Base-by-base conservation (phyloP, 139 green algal species). In the Trebouxia sp. region DNA sequence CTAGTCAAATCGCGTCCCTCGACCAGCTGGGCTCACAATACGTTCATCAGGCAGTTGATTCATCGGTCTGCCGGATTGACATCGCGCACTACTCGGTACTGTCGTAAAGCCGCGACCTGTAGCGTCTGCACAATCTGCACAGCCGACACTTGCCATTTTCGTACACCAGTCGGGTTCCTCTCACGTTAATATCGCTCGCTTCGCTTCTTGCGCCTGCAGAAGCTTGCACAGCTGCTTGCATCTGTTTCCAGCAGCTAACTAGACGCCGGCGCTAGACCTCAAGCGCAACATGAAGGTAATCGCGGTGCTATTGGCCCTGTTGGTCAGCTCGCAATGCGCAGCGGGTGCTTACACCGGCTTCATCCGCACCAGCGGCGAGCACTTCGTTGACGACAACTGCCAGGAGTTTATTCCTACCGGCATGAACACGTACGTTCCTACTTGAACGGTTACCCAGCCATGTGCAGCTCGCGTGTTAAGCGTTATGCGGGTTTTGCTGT, bases 381-480 rank as follows among this genome's bases (percentile, higher is more conserved):
- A 65, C 4, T 82, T 82, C 38, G 77, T 82, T 1, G 77, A 82
- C 42, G 77, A 55, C 37, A 45, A 75, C n/a, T 82, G 77, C 41
- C 35, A 82, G 30, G 41, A 62, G 39, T 82, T 82, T 42, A n/a
- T 74, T 0, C 41, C 65, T 28, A 39, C 42, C 42, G 77, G 77
- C 11, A 41, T 82, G 56, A 82, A 82, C 58, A 74, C 77, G 77
- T 82, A 47, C 41, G 56, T 35, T 17, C 7, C 26, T 35, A 5
- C 3, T 9, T 26, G 22, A 32, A 30, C 12, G 24, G 65, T 26
- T 41, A 11, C 8, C 32, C 15, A 1, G 37, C 65, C 12, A 5
- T 10, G 4, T 22, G 8, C 14, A 48, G 37, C 50, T 58, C 50
- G 22, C 20, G 20, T 28, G 50, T 22, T 58, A 17, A 58, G 50